Evolutionary conservation across 2,329 filamentous ascomycete genomes (phyloP), one percentile per base, ranked within the genome.

Genomic region (Coniochaeta sp.): DNA sequence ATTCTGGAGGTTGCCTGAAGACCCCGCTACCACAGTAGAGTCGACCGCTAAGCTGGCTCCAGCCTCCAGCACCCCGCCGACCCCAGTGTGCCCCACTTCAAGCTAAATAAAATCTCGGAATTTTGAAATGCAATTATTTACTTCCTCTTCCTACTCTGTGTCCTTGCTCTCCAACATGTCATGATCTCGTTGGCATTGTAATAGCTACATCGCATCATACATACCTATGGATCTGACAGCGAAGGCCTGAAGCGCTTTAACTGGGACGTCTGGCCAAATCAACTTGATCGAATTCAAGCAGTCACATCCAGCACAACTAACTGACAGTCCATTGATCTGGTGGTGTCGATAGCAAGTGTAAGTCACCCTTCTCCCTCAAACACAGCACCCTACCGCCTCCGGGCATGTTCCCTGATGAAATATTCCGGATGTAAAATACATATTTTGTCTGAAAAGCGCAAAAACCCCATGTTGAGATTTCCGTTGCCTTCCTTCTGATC

Each of bases 401-500:
- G 34, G n/a, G 47, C 22, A 26, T 28, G 9, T 52, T 52, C 17
- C 47, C 9, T 52, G 47, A 52, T 52, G 47, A 52, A 52, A 28
- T 52, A 52, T 52, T 52, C 47, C 47, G 47, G 47, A 52, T 52
- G 47, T 52, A 28, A 52, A 52, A 52, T 9, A 52, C 47, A 52
- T 47, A 47, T 28, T 52, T 47, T 52, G 47, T 52, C 47, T 52
- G 47, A 52, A 52, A 52, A 52, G 47, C 47, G 47, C 47, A 52
- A 52, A 52, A 52, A 52, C 47, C 47, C 47, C 47, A 52, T 52
- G 47, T 52, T 52, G 47, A 52, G 47, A 52, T 52, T 52, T 52
- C 47, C 47, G 47, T 52, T 52, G 47, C 47, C 47, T 52, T 52
- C 47, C 47, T 52, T 52, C 47, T 52, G 47, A 52, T 52, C 47